Base-by-base conservation (phyloP, 2,329 filamentous ascomycete species). In the Lojkania enalia region DNA sequence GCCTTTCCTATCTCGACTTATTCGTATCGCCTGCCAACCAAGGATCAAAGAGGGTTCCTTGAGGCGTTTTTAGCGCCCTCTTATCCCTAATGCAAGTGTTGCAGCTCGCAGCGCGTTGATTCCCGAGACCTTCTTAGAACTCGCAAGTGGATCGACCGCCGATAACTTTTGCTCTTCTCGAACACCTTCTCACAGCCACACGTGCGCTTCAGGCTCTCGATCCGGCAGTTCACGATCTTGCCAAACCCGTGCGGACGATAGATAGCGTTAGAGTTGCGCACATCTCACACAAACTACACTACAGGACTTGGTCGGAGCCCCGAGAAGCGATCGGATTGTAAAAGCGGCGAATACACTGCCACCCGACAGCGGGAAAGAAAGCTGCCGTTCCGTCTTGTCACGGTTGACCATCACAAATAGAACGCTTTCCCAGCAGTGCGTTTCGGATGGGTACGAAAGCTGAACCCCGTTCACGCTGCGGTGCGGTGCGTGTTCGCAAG, bases 41-140 rank as follows among this genome's bases (percentile, higher is more conserved):
- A 61, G 63, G 57, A 64, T 60, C 51, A 52, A 51, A 58, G 58
- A n/a, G n/a, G 47, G 48, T 39, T 42, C 38, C 39, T 46, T 35
- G 44, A 55, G 58, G 62, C 61, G 64, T 46, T 55, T 45, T 54
- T 64, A 64, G 61, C 56, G 59, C 58, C 58, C 57, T 58, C 51
- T 37, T 42, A 33, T 37, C 38, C 33, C 25, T 37, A 25, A 44
- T 48, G 53, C 44, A 54, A 44, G 52, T 23, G 39, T 40, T 47
- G 48, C 48, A 54, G 49, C 39, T 5, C 48, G 50, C 49, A 52
- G 41, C 35, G 20, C 45, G 31, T 51, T 57, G 54, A 50, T 44
- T 49, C 52, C 54, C 58, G 56, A 55, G 42, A 42, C 51, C 48
- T 48, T 44, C 49, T 44, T 27, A 37, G 37, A 57, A 57, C 48